Conservation (phyloP, 176 grass and related monocot species). For the Bonia amplexicaulis region DNA sequence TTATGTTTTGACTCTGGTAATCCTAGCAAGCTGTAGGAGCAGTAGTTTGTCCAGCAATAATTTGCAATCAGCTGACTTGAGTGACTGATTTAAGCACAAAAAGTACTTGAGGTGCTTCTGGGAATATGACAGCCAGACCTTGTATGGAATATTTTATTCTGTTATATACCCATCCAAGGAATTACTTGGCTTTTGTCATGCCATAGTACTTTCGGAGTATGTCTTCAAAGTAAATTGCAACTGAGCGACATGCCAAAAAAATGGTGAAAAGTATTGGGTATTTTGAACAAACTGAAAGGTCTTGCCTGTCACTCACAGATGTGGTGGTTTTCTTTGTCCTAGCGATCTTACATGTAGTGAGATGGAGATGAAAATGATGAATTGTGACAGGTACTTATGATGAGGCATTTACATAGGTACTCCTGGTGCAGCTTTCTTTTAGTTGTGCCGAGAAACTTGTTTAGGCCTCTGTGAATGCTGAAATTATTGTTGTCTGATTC, state of each 20-base stretch:
- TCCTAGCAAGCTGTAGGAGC: not conserved
- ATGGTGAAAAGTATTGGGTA: not conserved
- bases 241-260: not conserved
- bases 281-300: not conserved
- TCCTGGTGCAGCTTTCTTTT: slow-evolving; percentile 26
- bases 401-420: slow-evolving; percentile 9
- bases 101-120: not conserved
- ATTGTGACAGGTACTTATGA: slow-evolving; percentile 43
- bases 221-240: not conserved
- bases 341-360: not conserved
- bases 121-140: not conserved
- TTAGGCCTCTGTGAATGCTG: slow-evolving; percentile 22
- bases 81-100: not conserved
- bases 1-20: not conserved
- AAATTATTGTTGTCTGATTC: slow-evolving; percentile 25
- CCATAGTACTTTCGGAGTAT: not conserved
- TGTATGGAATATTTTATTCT: not conserved
- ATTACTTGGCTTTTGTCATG: not conserved
- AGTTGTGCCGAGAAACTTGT: slow-evolving; percentile 31
- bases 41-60: not conserved
- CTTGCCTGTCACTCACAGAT: not conserved
- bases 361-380: slow-evolving; percentile 63
- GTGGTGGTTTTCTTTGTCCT: not conserved
- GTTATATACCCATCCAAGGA: not conserved
- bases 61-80: not conserved